phyloP scores from a whole-genome alignment of 2,329 filamentous ascomycete species.

The Tolypocladium album region DNA sequence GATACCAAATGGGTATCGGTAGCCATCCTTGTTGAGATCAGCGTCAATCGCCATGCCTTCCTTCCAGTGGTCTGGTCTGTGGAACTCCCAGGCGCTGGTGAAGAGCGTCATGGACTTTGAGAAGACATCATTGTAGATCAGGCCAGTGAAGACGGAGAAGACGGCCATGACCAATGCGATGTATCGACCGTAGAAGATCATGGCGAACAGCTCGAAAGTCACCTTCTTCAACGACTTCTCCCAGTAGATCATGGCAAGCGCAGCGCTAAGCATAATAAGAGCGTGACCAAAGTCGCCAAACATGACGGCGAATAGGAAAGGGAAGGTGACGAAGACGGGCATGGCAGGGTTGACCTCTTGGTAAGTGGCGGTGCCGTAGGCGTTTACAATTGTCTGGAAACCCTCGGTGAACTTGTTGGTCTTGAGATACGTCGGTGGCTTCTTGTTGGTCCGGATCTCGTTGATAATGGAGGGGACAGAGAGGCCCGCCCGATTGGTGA shows the following conservation, averaged over 20 bases:
- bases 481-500: constrained; percentile 88
- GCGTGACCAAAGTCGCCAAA: constrained; percentile 97
- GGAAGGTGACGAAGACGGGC: constrained; percentile 93
- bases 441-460: constrained; percentile 94
- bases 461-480: constrained; percentile 99
- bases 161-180: constrained; percentile 97
- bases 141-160: constrained; percentile 93
- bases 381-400: constrained; percentile 98
- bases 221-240: constrained; percentile 92
- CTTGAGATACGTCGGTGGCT: constrained; percentile 91
- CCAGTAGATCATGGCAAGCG: constrained; percentile 90
- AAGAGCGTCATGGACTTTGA: constrained; percentile 88
- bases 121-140: constrained; percentile 97
- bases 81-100: constrained; percentile 79
- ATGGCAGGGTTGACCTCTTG: constrained; percentile 94
- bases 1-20: constrained; percentile 90
- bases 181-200: constrained; percentile 98
- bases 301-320: constrained; percentile 99
- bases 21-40: constrained; percentile 53
- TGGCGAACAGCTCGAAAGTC: constrained; percentile 84
- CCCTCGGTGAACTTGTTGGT: constrained; percentile 98
- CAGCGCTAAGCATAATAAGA: constrained; percentile 73
- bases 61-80: constrained; percentile 55
- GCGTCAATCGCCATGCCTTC: constrained; percentile 55
- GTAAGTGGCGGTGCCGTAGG: constrained; percentile 95